Base-by-base conservation (phyloP, 805 yeast genomes). In the Ogataea dorogensis region DNA sequence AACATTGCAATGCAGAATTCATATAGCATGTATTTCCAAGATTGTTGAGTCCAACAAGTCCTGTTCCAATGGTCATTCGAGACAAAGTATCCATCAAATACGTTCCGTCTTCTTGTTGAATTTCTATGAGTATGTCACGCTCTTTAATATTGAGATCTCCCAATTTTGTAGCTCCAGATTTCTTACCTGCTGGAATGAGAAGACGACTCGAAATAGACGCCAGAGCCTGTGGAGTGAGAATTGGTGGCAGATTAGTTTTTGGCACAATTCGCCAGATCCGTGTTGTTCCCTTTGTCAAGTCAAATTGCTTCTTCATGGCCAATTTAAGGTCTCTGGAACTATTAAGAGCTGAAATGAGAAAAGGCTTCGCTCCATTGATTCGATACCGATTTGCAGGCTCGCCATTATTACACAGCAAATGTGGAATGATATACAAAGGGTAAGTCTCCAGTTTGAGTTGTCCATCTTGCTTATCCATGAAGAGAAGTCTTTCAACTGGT, bases 1-100 rank as follows among this genome's bases (percentile, higher is more conserved):
- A 63, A 53, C 97, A 91, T 54, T 93, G 98, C 28, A 91, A 63
- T 0, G 96, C 96, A 7, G 95, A 85, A 58, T 87, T 88, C 97
- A 89, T 88, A 58, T 87, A 89, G 59, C 97, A 89, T 0, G 95
- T 81, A 56, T 89, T 89, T 2, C 97, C 97, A 43, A 88, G 64
- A 53, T 86, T 89, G 34, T 70, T 64, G 53, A 81, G 47, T 43
- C 97, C 81, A 40, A 70, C 58, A 30, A 67, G 54, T 46, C 96
- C 89, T 18, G 44, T 49, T 2, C 61, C 57, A 3, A 44, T 49
- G 10, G 47, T 24, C 3, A 57, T 22, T 5, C 32, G 32, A 4
- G 53, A 42, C 2, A 47, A 37, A 3, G 50, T 40, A 30, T 56
- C 62, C 43, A 52, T 42, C 9, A 53, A 31, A 31, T 44, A 61